Base-by-base conservation (phyloP, 257 asterid species). In the Fraxinus cuspidata region DNA sequence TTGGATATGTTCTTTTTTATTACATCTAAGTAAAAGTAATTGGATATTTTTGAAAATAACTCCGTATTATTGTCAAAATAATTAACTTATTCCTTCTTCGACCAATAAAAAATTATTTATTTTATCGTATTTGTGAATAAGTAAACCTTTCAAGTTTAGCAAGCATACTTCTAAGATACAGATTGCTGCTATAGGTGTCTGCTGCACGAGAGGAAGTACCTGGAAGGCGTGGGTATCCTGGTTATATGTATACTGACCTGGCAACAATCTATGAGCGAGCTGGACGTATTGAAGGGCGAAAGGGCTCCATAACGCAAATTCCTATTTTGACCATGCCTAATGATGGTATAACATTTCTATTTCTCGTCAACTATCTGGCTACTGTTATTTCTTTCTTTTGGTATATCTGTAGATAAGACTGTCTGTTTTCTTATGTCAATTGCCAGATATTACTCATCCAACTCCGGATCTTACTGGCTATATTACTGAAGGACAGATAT, bases 221-320 rank as follows among this genome's bases (percentile, higher is more conserved):
- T 69, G 96, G 96, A 84, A 88, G 97, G 79, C 96, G 96, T 87
- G 96, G 96, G 29, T 91, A 90, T 84, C 97, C 97, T 65, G 97
- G 97, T 73, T 91, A 91, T 77, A 90, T 90, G 97, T 90, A 91
- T 83, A 91, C 95, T 9, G 95, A 91, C 86, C 83, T 91, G 79
- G 97, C 97, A 56, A 91, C 93, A 42, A 91, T 91, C 80, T 91
- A 91, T 79, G 95, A 91, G 71, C 89, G 97, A 73, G 97, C 97
- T 84, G 97, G 97, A 63, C 93, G 95, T 83, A 89, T 88, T 49
- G 95, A 90, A 83, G 97, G 95, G 23, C 84, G 95, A 79, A 90
- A 86, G 81, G 97, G 97, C 67, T 91, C 97, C 76, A 91, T 91
- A 79, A 90, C 93, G 18, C 97, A 90, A 80, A 90, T 91, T 73